Percentiles rank a stretch among this genome's conserved stretches.
These are phyloP conservation scores for Populus alba DNA, from an alignment of 345 rosid species.

Conservation along the genomic window DNA sequence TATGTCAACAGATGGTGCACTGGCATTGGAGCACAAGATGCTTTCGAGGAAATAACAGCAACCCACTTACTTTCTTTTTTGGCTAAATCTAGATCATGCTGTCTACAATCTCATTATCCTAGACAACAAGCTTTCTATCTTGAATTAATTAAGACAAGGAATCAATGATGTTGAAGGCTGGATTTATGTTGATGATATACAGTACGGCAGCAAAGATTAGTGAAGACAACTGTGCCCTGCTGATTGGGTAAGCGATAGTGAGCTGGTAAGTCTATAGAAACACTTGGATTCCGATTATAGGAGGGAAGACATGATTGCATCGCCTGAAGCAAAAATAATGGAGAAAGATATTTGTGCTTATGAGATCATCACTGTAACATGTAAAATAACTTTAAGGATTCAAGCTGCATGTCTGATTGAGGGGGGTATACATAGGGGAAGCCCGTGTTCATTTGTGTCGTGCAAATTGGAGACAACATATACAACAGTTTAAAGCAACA, in stretches of 20 bases:
- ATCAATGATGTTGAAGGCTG: background rate
- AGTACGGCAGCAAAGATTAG: conserved; percentile 1
- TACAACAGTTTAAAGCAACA: background rate
- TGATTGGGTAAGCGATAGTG: conserved; percentile 14
- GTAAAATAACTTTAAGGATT: background rate
- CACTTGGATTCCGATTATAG: conserved; percentile 23
- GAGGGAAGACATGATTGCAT: conserved; percentile 12
- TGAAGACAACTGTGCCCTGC: conserved; percentile 7
- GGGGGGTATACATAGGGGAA: conserved; percentile 15
- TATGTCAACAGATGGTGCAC: conserved; percentile 34
- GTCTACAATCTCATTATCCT: background rate
- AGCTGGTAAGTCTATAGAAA: conserved; percentile 21
- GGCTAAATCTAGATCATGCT: conserved; percentile 7
- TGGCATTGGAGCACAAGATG: conserved; percentile 25
- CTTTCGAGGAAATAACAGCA: conserved; percentile 41
- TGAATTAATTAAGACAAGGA: conserved; percentile 3
- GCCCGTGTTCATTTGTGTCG: conserved; percentile 24
- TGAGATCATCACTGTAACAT: conserved; percentile 27
- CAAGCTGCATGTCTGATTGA: conserved; percentile 13
- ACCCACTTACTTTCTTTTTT: conserved; percentile 33
- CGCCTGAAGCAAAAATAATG: conserved; percentile 10
- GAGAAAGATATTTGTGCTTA: conserved; percentile 22
- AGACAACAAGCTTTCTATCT: background rate
- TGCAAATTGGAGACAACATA: conserved; percentile 21
- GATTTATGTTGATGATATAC: background rate